Conservation (phyloP, 2,329 filamentous ascomycete species). For the Volutella citrinella region DNA sequence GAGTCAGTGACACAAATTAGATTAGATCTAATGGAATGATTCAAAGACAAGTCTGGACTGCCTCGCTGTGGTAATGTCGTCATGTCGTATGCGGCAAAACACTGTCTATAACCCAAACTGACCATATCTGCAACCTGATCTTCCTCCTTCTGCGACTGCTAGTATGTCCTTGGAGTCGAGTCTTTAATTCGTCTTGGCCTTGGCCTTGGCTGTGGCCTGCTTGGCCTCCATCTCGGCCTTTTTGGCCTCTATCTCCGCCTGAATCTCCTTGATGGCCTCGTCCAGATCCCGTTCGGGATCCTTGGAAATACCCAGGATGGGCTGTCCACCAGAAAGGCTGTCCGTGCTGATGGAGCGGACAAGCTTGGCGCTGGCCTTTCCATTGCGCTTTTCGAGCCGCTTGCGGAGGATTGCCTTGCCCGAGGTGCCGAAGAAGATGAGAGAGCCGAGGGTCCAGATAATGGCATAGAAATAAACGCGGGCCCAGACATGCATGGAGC, state of each 20-base stretch:
- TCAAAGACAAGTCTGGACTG: too few species aligned
- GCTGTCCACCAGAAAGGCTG: conserved; percentile 52
- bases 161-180: not conserved
- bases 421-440: conserved; percentile 77
- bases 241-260: conserved; percentile 62
- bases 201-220: too few species aligned
- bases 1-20: too few species aligned
- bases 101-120: too few species aligned
- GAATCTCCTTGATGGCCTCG: conserved; percentile 74
- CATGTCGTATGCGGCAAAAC: too few species aligned
- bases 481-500: conserved; percentile 73
- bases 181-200: conserved; percentile 10
- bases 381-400: conserved; percentile 56
- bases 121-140: too few species aligned
- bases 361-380: conserved; percentile 43
- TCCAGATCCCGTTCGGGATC: conserved; percentile 74
- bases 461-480: conserved; percentile 87
- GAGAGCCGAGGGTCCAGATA: conserved; percentile 60
- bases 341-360: conserved; percentile 55
- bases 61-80: too few species aligned
- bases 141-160: too few species aligned
- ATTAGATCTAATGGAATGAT: too few species aligned
- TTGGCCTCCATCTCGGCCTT: conserved; percentile 28
- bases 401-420: conserved; percentile 61
- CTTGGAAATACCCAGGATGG: conserved; percentile 73